Evolutionary conservation across 1,139 yeast species (phyloP), one percentile per base, ranked within the genome.

Genomic region (Candida glucosophila): DNA sequence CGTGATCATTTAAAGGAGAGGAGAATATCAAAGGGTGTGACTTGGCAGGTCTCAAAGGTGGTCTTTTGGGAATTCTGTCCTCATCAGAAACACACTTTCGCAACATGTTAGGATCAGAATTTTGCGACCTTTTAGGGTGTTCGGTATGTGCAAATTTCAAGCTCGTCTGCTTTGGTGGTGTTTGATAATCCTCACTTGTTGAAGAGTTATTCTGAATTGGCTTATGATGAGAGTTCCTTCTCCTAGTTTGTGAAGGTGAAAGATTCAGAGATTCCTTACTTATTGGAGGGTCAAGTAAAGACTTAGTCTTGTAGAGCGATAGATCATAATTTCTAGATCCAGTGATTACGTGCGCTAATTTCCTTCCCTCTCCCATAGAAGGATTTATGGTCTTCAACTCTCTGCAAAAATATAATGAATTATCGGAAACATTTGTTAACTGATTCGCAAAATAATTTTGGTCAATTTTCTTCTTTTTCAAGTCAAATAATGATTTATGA

Each of bases 281-380:
- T 25, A 11, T 23, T 14, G 12, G 9, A 17, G 25, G 25, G n/a
- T n/a, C n/a, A 19, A 64, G 43, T 32, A 64, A 35, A 7, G 68
- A 61, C 38, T 61, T 63, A 9, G 69, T 62, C 31, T 59, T 60
- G 37, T 55, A 60, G 2, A 68, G 65, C 6, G 52, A 48, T 4
- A 44, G 39, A 0, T 66, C 69, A 41, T 62, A 63, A 3, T 49
- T 42, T 30, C 47, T 59, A 2, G 68, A 60, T 1, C 73, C 73
- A 2, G 73, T 66, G 15, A 66, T 60, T 4, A 52, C 59, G 12
- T 67, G 40, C 1, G 72, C 73, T 27, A 66, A 44, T 34, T 57
- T 55, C 8, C 71, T 64, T 3, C 72, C 72, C 28, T 55, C 47
- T 1, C 69, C 66, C 32, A 55, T 58, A 32, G 58, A 58, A 2